Evolutionary conservation across 2,329 filamentous ascomycete species (phyloP).

Genomic region (Fusarium azukiicola): DNA sequence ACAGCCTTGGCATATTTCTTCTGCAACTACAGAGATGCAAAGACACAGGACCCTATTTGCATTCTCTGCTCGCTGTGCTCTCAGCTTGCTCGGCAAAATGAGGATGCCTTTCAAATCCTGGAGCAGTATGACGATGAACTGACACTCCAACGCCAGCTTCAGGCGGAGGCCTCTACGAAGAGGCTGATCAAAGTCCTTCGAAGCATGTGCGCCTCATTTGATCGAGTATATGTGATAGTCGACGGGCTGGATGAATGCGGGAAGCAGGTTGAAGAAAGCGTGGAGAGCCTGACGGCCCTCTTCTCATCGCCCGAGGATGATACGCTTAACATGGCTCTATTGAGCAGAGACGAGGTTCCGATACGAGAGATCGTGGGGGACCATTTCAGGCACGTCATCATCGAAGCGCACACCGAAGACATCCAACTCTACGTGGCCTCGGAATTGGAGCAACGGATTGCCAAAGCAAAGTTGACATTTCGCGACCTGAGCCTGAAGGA

Average conservation of each 20-base stretch:
- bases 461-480: neutral
- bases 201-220: neutral
- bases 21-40: neutral
- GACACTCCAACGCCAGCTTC: neutral
- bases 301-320: neutral
- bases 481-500: slow-evolving; percentile 5
- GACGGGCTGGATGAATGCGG: slow-evolving; percentile 16
- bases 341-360: slow-evolving; percentile 28
- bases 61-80: slow-evolving; percentile 7
- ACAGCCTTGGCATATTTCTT: slow-evolving; percentile 28
- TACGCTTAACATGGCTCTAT: slow-evolving; percentile 18
- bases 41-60: rapidly evolving
- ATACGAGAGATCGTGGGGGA: neutral
- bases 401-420: slow-evolving; percentile 37
- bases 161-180: neutral
- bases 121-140: slow-evolving; percentile 20
- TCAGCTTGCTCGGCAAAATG: slow-evolving; percentile 26
- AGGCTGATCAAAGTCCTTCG: neutral
- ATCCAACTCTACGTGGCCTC: slow-evolving; percentile 25
- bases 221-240: neutral
- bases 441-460: slow-evolving; percentile 19
- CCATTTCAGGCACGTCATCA: slow-evolving; percentile 16
- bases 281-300: slow-evolving; percentile 13
- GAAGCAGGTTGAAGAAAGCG: neutral
- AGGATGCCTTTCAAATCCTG: neutral